These are phyloP conservation scores for Ballota nigra DNA, from an alignment of 257 asterid species.

Conservation along the genomic window DNA sequence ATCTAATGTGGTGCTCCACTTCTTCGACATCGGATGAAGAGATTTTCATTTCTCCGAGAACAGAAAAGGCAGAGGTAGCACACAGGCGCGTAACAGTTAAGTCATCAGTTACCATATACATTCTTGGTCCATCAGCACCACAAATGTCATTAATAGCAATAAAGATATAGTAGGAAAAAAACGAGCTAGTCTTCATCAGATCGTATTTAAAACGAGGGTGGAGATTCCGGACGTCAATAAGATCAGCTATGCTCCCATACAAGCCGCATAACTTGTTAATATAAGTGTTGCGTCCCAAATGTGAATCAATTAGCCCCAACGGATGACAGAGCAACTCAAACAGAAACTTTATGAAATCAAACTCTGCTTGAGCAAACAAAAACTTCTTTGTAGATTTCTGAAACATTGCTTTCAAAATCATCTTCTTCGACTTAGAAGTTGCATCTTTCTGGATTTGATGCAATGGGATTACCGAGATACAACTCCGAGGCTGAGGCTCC, in stretches of 20 bases:
- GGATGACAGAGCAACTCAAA: neutral
- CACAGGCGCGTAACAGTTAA: neutral
- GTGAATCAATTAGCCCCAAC: neutral
- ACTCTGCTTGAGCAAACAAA: constrained; percentile 10
- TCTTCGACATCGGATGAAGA: constrained; percentile 12
- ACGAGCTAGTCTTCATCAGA: too few species aligned
- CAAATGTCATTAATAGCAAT: too few species aligned
- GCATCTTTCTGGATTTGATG: neutral
- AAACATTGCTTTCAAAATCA: neutral
- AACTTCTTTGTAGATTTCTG: constrained; percentile 7
- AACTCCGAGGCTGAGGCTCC: too few species aligned
- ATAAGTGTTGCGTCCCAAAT: neutral
- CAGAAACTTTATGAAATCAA: constrained; percentile 1
- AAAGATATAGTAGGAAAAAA: too few species aligned
- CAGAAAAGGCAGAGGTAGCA: neutral
- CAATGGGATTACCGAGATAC: neutral
- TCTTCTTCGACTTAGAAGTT: neutral
- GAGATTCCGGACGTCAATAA: too few species aligned
- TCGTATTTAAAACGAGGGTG: too few species aligned
- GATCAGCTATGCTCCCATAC: neutral
- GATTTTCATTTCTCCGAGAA: neutral
- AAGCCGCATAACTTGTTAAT: constrained; percentile 1
- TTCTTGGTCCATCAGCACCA: too few species aligned
- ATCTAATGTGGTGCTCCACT: neutral
- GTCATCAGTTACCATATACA: too few species aligned